phyloP scores from a whole-genome alignment of 176 grass and related monocot genomes.

The Zoysia pacifica region DNA sequence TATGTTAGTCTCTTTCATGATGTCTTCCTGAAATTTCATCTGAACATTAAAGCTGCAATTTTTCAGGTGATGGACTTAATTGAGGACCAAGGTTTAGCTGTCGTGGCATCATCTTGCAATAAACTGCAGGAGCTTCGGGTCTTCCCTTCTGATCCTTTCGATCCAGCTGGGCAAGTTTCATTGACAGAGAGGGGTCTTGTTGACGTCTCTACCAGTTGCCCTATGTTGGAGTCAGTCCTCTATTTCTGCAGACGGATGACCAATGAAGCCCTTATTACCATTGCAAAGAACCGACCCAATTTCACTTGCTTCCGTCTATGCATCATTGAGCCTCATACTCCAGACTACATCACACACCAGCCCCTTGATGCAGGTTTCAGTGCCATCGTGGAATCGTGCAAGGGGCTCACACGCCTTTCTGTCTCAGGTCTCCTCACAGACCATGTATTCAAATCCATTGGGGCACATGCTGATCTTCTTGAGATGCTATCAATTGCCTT shows the following conservation, averaged over 20 bases:
- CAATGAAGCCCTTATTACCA: constrained; percentile 62
- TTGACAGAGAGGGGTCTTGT: constrained; percentile 74
- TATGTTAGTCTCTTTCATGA: neutral
- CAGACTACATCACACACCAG: constrained; percentile 55
- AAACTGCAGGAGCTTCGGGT: constrained; percentile 70
- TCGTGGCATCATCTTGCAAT: constrained; percentile 66
- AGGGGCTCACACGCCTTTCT: constrained; percentile 58
- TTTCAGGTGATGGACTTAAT: constrained; percentile 75
- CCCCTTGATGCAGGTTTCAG: constrained; percentile 73
- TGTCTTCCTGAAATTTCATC: neutral
- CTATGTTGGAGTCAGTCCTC: constrained; percentile 65
- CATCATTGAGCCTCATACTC: constrained; percentile 63
- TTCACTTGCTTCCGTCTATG: constrained; percentile 65
- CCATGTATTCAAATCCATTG: constrained; percentile 64
- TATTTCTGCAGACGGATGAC: constrained; percentile 74
- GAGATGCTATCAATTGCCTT: constrained; percentile 80
- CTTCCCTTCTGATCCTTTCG: constrained; percentile 62
- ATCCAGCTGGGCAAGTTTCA: constrained; percentile 36
- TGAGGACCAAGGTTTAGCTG: constrained; percentile 58
- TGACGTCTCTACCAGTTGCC: constrained; percentile 59
- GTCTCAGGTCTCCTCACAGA: constrained; percentile 73
- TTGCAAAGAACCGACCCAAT: constrained; percentile 67
- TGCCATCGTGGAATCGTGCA: constrained; percentile 72
- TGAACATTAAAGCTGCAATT: constrained; percentile 24
- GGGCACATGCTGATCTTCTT: constrained; percentile 56